Conservation (phyloP, 495 filamentous ascomycete species). For the Neurospora africana region DNA sequence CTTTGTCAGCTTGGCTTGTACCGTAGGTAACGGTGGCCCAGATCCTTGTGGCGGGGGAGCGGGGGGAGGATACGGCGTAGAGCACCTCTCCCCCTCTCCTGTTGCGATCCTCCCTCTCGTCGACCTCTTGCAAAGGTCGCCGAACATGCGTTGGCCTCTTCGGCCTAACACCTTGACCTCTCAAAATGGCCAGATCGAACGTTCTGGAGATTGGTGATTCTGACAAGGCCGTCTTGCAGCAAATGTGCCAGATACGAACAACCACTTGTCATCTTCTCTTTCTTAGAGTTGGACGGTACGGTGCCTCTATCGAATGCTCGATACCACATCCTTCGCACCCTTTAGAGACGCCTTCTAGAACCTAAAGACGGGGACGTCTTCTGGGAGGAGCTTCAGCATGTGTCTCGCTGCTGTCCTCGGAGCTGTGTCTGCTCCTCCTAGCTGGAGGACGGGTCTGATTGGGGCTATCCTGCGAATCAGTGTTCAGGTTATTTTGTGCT, state of each 20-base stretch:
- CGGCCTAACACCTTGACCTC: conserved; percentile 24
- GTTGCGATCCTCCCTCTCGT: background rate
- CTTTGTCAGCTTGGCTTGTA: background rate
- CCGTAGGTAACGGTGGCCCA: conserved; percentile 6
- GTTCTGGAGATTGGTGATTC: background rate
- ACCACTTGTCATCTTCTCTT: background rate
- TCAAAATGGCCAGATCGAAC: conserved; percentile 23
- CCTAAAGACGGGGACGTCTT: background rate
- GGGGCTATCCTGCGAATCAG: background rate
- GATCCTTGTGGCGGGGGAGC: conserved; percentile 12
- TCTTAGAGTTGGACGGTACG: background rate
- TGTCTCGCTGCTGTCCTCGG: background rate
- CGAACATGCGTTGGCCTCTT: conserved; percentile 36
- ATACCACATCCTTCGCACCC: no score
- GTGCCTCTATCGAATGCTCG: background rate
- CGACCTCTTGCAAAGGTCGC: conserved; percentile 22
- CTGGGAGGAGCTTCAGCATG: background rate
- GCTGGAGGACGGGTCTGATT: background rate
- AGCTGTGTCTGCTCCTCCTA: background rate
- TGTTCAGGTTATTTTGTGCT: background rate
- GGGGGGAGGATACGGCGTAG: conserved; percentile 10
- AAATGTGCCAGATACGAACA: background rate
- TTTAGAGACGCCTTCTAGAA: background rate
- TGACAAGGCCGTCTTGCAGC: background rate
- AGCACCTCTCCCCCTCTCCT: background rate